A percentile compares a stretch with the other conserved stretches of the same genome.
These are phyloP conservation scores for Saccharomyces cerevisiae DNA, from an alignment of 805 yeast genomes.

Conservation along the genomic window DNA sequence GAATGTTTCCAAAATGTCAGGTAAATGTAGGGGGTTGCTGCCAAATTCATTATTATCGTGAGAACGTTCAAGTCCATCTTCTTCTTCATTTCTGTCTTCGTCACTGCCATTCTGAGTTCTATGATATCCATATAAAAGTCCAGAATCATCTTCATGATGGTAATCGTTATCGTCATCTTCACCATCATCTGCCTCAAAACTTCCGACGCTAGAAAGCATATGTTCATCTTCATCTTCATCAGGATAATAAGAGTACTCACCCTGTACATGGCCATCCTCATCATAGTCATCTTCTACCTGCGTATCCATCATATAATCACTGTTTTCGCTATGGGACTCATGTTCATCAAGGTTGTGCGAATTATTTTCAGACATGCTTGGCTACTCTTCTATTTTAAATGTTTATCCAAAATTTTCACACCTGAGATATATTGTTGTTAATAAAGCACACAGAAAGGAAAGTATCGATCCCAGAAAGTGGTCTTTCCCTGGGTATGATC, in stretches of 20 bases:
- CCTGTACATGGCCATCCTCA: not conserved
- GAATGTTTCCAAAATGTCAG: conserved; percentile 22
- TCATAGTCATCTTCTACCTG: conserved; percentile 1
- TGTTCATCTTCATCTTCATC: conserved; percentile 1
- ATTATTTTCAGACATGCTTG: not conserved
- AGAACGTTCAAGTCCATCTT: conserved; percentile 11
- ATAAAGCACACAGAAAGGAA: not conserved
- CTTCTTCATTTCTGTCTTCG: conserved; percentile 14
- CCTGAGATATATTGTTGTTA: too few relatives aligned
- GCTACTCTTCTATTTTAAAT: not conserved
- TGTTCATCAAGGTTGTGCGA: conserved; percentile 2
- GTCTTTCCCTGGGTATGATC: not conserved
- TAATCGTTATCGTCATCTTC: conserved; percentile 21
- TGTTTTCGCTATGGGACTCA: conserved; percentile 6
- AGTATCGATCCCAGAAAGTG: not conserved
- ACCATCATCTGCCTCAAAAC: conserved; percentile 16
- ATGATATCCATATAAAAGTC: conserved; percentile 2
- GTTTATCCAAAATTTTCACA: not conserved
- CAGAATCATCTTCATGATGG: conserved; percentile 17
- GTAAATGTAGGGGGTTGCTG: conserved; percentile 17
- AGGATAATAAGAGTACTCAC: not conserved
- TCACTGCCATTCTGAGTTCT: conserved; percentile 23
- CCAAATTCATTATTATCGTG: conserved; percentile 4
- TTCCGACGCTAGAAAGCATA: not conserved
- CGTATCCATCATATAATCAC: conserved; percentile 9